Evolutionary conservation across 2,329 filamentous ascomycete species (phyloP).

Genomic region (Lanzia echinophila): DNA sequence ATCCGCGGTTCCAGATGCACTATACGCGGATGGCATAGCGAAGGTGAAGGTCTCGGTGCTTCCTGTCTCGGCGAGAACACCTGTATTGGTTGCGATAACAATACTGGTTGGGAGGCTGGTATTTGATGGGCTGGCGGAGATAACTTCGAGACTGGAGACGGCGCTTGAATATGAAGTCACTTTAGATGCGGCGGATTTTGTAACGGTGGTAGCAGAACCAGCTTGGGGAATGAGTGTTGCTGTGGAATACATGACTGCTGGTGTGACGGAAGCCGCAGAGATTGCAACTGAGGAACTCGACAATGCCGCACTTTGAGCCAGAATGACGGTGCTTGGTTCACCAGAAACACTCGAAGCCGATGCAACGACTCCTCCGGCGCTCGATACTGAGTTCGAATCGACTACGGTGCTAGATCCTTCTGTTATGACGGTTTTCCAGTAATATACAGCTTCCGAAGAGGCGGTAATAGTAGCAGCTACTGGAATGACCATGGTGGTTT

Average conservation of each 20-base stretch:
- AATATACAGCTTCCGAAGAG: neutral
- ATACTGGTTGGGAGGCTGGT: neutral
- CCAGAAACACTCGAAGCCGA: neutral
- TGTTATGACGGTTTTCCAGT: constrained; percentile 1
- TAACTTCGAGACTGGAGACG: neutral
- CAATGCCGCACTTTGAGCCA: neutral
- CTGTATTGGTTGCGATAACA: neutral
- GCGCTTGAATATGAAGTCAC: neutral
- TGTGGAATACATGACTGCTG: neutral
- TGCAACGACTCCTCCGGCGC: neutral
- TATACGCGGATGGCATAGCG: constrained; percentile 1
- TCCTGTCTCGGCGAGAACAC: constrained; percentile 1
- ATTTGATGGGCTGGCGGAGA: neutral
- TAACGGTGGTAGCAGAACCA: neutral
- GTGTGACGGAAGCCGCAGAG: neutral
- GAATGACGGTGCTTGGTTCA: neutral
- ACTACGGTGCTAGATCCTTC: neutral
- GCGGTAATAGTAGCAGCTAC: neutral
- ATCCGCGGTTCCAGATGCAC: neutral
- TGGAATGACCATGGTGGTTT: neutral
- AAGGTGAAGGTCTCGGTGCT: constrained; percentile 1
- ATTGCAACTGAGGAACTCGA: neutral
- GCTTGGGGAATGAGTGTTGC: neutral
- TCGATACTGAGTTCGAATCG: neutral
- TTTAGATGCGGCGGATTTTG: neutral